Conservation (phyloP, 2,329 filamentous ascomycete species). For the Botrytis cinerea region DNA sequence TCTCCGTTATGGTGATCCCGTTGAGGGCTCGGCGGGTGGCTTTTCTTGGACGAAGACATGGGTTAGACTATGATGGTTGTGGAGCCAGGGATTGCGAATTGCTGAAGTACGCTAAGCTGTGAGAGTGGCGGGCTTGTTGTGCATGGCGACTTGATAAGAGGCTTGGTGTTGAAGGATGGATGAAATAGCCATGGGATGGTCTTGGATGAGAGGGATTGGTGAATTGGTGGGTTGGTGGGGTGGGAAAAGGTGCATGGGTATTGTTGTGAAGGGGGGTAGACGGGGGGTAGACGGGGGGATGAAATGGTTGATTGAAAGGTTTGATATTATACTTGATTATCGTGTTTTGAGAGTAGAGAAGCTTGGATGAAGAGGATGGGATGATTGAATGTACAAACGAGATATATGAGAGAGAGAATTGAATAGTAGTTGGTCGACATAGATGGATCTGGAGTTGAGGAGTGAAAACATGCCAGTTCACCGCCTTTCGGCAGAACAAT, state of each 20-base stretch:
- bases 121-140: neutral
- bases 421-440: neutral
- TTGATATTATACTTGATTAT: neutral
- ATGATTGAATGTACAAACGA: neutral
- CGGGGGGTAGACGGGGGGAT: too few relatives aligned
- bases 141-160: neutral
- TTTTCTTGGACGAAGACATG: neutral
- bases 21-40: neutral
- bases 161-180: neutral
- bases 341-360: neutral
- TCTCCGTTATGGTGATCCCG: neutral
- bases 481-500: slow-evolving; percentile 3
- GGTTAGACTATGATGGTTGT: neutral
- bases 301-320: neutral
- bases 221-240: neutral
- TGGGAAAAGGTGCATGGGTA: neutral
- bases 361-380: neutral
- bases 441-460: neutral
- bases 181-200: neutral
- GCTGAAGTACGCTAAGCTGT: neutral
- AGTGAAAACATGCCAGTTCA: neutral
- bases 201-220: neutral
- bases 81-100: neutral
- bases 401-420: neutral
- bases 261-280: neutral